Evolutionary conservation across 139 green algal genomes (phyloP), one percentile per base, ranked within the genome.

Genomic region (Picochlorum sp.): DNA sequence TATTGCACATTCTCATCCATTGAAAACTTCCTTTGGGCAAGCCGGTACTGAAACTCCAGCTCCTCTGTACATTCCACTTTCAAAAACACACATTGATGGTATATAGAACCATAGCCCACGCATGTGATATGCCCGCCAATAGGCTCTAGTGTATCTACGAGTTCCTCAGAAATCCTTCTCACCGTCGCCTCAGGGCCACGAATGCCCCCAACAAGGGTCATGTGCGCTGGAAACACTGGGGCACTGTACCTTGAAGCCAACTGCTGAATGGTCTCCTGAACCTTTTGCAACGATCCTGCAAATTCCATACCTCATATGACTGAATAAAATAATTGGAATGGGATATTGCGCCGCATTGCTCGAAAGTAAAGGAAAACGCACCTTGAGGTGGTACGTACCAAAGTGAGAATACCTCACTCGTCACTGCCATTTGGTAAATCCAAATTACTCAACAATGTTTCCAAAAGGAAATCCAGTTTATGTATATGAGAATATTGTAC

Each of bases 11-110:
- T 26, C 6, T 62, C 24, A 34, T 73, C 62, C 34, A 41, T 41
- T 41, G 20, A 62, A 79, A 11, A 49, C 60, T 16, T 49, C 45
- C 5, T 52, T 23, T 6, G 73, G 26, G 10, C 34, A 57, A 34
- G 18, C 18, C 10, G 15, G 37, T 26, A 57, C 72, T 41, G 58
- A 41, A 62, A 74, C 65, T 6, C 30, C 49, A 15, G 45, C 49
- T 59, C 21, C 52, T 26, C n/a, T 55, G 3, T 49, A 13, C 3
- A 49, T 58, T 8, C 26, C 44, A 18, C 50, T 47, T 63, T 59
- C 69, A 26, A 68, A 65, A 37, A 80, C 14, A 80, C 73, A 54
- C 73, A 80, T 51, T 80, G 73, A 57, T 76, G 58, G 24, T 67
- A 79, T 7, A 71, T 67, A 13, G 49, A 15, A 8, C 73, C 73